Evolutionary conservation across 2,329 filamentous ascomycete species (phyloP), one percentile per base, ranked within the genome.

Genomic region (Coniochaeta prunicola): DNA sequence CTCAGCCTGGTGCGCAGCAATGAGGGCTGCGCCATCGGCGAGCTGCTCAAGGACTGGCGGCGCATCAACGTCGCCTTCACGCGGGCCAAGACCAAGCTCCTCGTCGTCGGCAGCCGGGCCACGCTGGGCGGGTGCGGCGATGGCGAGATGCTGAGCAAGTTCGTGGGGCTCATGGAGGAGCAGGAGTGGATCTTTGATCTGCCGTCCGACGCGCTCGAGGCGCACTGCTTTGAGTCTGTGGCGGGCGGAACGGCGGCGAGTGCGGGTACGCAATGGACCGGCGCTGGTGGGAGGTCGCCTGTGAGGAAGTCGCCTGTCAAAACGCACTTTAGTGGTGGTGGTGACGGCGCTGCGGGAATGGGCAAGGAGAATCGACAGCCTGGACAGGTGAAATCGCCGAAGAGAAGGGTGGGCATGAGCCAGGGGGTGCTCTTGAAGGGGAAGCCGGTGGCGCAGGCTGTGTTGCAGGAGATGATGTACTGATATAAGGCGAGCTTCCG

Each of bases 61-160:
- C 79, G 94, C 55, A 92, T 99, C 70, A 99, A 99, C 66, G 94
- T 99, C 3, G 94, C 94, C 0, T 90, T 99, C 63, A 99, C 94
- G 4, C 82, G 94, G 30, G 94, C 94, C 24, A 90, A 92, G 70
- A 94, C 89, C 0, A 99, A 99, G 76, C 76, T 99, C 36, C 79
- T 99, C 1, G 88, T 99, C 13, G 74, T 99, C 0, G 94, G 94
- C 10, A 96, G 90, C 71, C 84, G 84, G 68, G 80, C 79, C 59
- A 99, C 94, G 0, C 76, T 99, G 3, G 91, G 89, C 79, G 78
- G 85, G 12, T 81, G 88, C 57, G 86, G 78, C n/a, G 76, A 77
- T 28, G 87, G 90, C 64, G 89, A 92, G 65, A 86, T 97, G 74
- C 79, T 99, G 15, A 83, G 82, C 34, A 81, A 82, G 24, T 91